Evolutionary conservation across 2,329 filamentous ascomycete species (phyloP), one percentile per base, ranked within the genome.

Genomic region (Cladophialophora exuberans): DNA sequence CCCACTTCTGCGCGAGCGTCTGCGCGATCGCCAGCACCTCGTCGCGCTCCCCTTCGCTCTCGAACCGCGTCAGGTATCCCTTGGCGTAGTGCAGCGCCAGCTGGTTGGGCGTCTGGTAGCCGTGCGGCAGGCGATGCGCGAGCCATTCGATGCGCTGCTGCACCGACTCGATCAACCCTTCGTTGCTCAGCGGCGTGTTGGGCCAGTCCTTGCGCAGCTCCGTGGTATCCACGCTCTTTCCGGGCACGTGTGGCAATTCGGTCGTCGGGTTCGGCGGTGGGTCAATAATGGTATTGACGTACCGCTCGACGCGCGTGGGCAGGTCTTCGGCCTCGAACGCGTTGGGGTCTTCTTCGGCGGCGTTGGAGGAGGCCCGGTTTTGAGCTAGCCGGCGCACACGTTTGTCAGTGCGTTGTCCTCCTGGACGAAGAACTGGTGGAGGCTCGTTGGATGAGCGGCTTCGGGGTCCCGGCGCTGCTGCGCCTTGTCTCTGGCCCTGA

Each of bases 141-240:
- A 64, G 59, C 60, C 59, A 64, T 31, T 62, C 55, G 28, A 65
- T 60, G 38, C 63, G 57, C 31, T 65, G 62, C 42, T 63, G 57
- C 18, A 65, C 57, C 17, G 54, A 56, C 30, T 63, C 61, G 20
- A 54, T 56, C 26, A 64, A 18, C 6, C 61, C 59, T 4, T 59
- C 54, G 18, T 30, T 41, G n/a, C 52, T 52, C 11, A 63, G 52
- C 1, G 63, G 62, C 10, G 61, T 64, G 53, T 63, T 61, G 7
- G 63, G 63, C 63, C 63, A 65, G 50, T 65, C 63, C 9, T 52
- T 51, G 38, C 56, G 61, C 20, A 65, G 46, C 13, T 53, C 47
- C 13, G 60, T 52, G 20, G 60, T 33, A 3, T 56, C 56, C 28
- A 62, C 44, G 7, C 51, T 33, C n/a, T 60, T 22, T 11, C 51